Base-by-base conservation (phyloP, 2,329 filamentous ascomycete species). In the Colletotrichum sp. region DNA sequence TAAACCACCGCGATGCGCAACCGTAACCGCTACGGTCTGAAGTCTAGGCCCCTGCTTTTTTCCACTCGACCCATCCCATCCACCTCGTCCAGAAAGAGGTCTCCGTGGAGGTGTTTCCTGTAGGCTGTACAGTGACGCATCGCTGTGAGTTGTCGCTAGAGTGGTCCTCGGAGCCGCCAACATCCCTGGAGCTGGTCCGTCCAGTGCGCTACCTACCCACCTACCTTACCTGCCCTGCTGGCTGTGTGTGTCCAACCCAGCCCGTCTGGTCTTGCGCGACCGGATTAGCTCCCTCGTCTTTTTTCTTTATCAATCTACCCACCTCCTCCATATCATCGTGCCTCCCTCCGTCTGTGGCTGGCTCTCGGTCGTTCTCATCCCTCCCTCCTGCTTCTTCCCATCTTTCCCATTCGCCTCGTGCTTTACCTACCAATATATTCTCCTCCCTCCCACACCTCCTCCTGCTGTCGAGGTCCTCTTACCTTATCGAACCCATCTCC, bases 281-380 rank as follows among this genome's bases (percentile, higher is more conserved):
- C 52, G 39, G 30, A 43, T 69, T 69, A 70, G 58, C 68, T 70
- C 62, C 28, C 28, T 36, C 52, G 28, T 9, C 58, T 55, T 61
- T 64, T 65, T 70, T 65, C 68, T 73, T 75, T 74, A 76, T 76
- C 70, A 76, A 74, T 55, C 56, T 64, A 48, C 32, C 16, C 70
- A 43, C 32, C 43, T 56, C 66, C 55, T 58, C 22, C 68, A 64
- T 48, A 65, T 65, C 65, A 55, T 74, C 70, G 64, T 55, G 27
- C 62, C 6, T 60, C 56, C 55, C 34, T 60, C 43, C 56, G 36
- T 67, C 69, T 43, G 61, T 71, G 72, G 30, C 30, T 70, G 48
- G 32, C 30, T 27, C 36, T 66, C 10, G 34, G 43, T 22, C 71
- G n/a, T 48, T 68, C 62, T 15, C 52, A 7, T 65, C 27, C 30